Conservation (phyloP, 345 rosid species). For the Carallia brachiata region DNA sequence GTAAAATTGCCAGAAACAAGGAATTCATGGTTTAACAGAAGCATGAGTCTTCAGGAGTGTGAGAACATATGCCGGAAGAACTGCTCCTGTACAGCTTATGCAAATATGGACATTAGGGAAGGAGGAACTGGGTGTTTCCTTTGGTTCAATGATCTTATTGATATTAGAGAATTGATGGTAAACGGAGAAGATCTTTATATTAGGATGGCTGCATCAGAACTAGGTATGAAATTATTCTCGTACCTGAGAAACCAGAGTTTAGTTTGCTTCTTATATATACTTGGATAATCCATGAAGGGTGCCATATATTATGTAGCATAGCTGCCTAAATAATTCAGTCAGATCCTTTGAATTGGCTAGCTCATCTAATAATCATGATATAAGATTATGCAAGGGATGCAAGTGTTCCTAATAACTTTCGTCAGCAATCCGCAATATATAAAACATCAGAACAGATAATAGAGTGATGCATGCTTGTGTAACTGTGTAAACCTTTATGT, state of each 20-base stretch:
- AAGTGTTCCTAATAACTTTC: no score
- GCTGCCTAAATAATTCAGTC: no score
- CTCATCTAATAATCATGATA: no score
- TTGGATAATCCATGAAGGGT: no score
- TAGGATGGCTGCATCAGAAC: constrained; percentile 3
- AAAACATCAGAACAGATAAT: no score
- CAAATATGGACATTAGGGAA: constrained; percentile 3
- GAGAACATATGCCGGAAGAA: constrained; percentile 8
- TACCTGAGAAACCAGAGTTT: neutral
- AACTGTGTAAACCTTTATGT: no score
- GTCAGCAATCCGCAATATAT: no score
- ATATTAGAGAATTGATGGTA: constrained; percentile 4
- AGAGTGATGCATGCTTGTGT: no score
- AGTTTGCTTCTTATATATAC: no score
- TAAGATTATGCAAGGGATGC: no score
- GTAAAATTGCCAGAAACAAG: constrained; percentile 12
- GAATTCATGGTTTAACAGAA: constrained; percentile 7
- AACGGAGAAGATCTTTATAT: neutral
- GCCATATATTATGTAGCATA: no score
- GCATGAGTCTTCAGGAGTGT: constrained; percentile 8
- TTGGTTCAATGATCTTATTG: constrained; percentile 12
- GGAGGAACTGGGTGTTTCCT: constrained; percentile 19
- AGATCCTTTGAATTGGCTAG: no score
- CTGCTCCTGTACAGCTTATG: constrained; percentile 10
- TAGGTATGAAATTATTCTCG: neutral